Evolutionary conservation across 352 stramenopile genomes (phyloP).

Genomic region (Elongisporangium anandrum): DNA sequence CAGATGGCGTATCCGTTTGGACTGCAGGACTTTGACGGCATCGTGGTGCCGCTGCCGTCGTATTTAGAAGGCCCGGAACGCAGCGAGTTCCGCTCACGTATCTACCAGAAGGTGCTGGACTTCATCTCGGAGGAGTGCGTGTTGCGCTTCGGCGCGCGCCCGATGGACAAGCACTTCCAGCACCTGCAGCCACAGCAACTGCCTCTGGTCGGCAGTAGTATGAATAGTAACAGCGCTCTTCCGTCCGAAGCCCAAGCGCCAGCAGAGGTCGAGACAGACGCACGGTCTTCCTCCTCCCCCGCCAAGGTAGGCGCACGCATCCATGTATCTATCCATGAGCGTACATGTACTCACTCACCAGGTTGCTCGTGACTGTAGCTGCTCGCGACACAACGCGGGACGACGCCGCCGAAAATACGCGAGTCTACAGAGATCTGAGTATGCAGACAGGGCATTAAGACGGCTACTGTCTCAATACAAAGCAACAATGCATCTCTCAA

Average conservation of each 20-base stretch:
- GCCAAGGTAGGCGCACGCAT: background rate
- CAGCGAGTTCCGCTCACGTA: conserved; percentile 66
- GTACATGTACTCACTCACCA: too few species aligned
- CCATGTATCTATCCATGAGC: background rate
- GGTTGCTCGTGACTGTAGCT: background rate
- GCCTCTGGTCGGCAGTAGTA: background rate
- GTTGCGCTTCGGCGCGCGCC: conserved; percentile 27
- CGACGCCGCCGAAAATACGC: background rate
- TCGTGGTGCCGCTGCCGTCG: conserved; percentile 73
- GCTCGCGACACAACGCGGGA: too few species aligned
- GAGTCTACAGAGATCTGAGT: background rate
- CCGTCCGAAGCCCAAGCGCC: background rate
- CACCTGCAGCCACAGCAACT: background rate
- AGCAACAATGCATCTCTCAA: too few species aligned
- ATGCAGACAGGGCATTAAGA: background rate
- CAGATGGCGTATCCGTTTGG: conserved; percentile 46
- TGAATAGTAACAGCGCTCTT: background rate
- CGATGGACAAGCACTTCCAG: background rate
- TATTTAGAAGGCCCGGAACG: conserved; percentile 70
- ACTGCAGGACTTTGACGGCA: conserved; percentile 77
- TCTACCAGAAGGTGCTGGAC: conserved; percentile 81
- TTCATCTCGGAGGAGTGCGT: conserved; percentile 84
- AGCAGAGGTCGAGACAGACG: background rate
- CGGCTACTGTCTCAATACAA: background rate
- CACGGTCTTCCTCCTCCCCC: background rate